Evolutionary conservation across 2,329 filamentous ascomycete species (phyloP), one percentile per base, ranked within the genome.

Genomic region (Exophiala viscosa): DNA sequence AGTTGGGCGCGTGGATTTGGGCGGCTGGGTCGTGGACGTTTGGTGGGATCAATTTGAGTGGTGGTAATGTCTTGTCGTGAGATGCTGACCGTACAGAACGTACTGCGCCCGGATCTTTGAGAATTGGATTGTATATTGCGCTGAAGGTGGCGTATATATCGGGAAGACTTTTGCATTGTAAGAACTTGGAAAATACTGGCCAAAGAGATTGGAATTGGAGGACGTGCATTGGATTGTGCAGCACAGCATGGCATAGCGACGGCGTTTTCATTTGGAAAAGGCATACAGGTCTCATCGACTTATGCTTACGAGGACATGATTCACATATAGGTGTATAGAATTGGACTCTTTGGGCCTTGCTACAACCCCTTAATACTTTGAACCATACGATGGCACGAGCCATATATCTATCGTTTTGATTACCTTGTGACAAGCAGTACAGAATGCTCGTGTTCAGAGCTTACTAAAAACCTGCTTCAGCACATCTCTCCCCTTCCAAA

Each of bases 401-500:
- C 18, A 17, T 41, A 18, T n/a, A 11, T 15, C 5, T 36, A 8
- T 13, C 34, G 7, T 13, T 17, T 40, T 40, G 1, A 14, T 17
- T 14, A 6, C 17, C 11, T 9, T 31, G 53, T 18, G 57, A 41
- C 23, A 28, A 28, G 23, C 23, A 5, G 23, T 7, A 5, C 8
- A 5, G 23, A 28, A 28, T 28, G 23, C 5, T 7, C 23, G n/a
- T 28, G 23, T 28, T 28, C 23, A 28, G 23, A 28, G 23, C 47
- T 40, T 46, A 8, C 46, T 75, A 73, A 99, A 99, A 5, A 97
- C 89, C 66, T 83, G 82, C 57, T 84, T 85, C 63, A 99, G 93
- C 55, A 99, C 96, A 70, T 93, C 90, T 59, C 91, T 83, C 59
- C 90, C 93, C 73, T 95, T 96, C 55, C 90, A 82, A 63, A 99